A percentile compares a stretch with the other conserved stretches of the same genome.
Evolutionary conservation across 2,329 filamentous ascomycete species (phyloP).

Genomic region (Curvularia hawaiiensis): DNA sequence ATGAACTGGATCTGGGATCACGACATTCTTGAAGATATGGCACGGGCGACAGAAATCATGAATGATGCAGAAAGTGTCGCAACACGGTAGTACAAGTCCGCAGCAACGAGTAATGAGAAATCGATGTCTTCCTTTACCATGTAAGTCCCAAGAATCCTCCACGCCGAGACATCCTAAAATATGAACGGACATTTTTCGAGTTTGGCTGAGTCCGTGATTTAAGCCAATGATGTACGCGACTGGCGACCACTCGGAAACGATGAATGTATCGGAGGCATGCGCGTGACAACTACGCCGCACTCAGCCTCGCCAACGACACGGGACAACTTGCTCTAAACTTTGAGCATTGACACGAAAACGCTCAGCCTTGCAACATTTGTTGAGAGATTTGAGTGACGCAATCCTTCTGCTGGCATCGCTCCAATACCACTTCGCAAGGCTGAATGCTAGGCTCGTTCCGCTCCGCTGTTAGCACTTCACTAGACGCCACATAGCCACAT

Average conservation of each 20-base stretch:
- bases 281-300: slow-evolving; percentile 1
- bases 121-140: background rate
- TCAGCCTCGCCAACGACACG: slow-evolving; percentile 1
- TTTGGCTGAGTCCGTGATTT: background rate
- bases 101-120: background rate
- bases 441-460: background rate
- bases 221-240: background rate
- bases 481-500: background rate
- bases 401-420: background rate
- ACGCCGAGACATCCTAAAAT: background rate
- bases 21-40: slow-evolving; percentile 42
- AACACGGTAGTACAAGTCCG: background rate
- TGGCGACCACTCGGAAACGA: background rate
- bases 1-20: slow-evolving; percentile 51
- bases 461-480: background rate
- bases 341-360: background rate
- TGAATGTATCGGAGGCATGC: background rate
- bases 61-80: background rate
- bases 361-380: background rate
- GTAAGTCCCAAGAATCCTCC: background rate
- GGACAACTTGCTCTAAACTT: background rate
- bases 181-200: background rate
- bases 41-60: slow-evolving; percentile 24
- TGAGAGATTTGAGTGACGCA: background rate
- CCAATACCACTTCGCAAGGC: background rate